phyloP scores from a whole-genome alignment of 164 flowering plant genomes.

The Liquidambar formosana region DNA sequence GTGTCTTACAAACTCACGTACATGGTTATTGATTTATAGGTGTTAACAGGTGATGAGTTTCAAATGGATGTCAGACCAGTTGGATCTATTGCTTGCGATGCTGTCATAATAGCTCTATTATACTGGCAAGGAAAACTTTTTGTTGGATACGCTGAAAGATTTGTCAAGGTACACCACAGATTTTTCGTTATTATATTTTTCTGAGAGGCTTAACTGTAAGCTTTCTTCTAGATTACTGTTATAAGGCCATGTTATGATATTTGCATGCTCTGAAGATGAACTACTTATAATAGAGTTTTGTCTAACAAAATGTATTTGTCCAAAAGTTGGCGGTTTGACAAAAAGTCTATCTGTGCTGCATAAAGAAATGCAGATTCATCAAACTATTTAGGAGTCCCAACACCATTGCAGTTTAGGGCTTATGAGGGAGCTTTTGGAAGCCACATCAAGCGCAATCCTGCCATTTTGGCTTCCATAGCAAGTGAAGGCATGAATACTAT shows the following conservation, averaged over 20 bases:
- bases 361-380: no score
- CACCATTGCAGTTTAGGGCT: no score
- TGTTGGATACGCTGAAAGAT: slow-evolving; percentile 66
- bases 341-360: no score
- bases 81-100: slow-evolving; percentile 64
- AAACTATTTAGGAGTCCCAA: no score
- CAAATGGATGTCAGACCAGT: slow-evolving; percentile 40
- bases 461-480: no score
- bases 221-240: neutral
- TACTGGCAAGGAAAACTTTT: slow-evolving; percentile 73
- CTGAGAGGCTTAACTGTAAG: neutral
- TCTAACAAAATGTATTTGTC: no score
- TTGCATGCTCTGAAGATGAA: neutral
- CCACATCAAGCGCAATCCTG: no score
- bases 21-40: slow-evolving; percentile 37
- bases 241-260: no score
- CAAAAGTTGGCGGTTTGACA: no score
- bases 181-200: neutral
- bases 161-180: slow-evolving; percentile 58
- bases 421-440: no score
- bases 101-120: slow-evolving; percentile 60
- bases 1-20: neutral
- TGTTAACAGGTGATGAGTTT: slow-evolving; percentile 51
- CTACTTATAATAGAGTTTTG: no score
- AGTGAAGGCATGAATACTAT: no score